A percentile compares a stretch with the other conserved stretches of the same genome.
Evolutionary conservation across 202 grass and related monocot genomes (phyloP).

Genomic region (Zoysia matrella): DNA sequence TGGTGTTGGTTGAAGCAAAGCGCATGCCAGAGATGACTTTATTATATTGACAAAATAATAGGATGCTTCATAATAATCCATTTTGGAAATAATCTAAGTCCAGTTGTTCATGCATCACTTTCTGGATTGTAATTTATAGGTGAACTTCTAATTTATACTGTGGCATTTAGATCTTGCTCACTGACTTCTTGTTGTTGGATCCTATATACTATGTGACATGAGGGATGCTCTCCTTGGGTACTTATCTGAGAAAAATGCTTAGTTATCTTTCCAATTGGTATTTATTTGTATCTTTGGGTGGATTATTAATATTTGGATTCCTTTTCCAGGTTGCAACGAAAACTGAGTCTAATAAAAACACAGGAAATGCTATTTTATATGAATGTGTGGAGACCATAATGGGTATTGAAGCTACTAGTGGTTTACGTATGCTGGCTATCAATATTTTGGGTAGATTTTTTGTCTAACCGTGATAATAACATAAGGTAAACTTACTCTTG

Average conservation of each 20-base stretch:
- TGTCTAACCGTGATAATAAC: slow-evolving; percentile 98
- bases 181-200: slow-evolving; percentile 20
- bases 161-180: slow-evolving; percentile 30
- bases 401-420: too few species aligned
- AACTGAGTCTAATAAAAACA: slow-evolving; percentile 53
- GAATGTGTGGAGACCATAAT: too few species aligned
- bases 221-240: neutral
- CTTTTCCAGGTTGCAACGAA: slow-evolving; percentile 91
- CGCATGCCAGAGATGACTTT: neutral
- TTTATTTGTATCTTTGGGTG: slow-evolving; percentile 28
- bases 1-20: neutral
- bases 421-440: too few species aligned
- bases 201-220: neutral
- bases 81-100: neutral
- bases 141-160: slow-evolving; percentile 12
- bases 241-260: slow-evolving; percentile 19
- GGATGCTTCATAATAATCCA: neutral
- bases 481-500: slow-evolving; percentile 78
- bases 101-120: neutral
- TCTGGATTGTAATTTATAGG: neutral
- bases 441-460: slow-evolving; percentile 81
- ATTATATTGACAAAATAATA: neutral
- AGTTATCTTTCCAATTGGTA: neutral
- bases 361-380: too few species aligned
- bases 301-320: slow-evolving; percentile 25